Conservation (phyloP, 257 asterid genomes). For the Solanum etuberosum region DNA sequence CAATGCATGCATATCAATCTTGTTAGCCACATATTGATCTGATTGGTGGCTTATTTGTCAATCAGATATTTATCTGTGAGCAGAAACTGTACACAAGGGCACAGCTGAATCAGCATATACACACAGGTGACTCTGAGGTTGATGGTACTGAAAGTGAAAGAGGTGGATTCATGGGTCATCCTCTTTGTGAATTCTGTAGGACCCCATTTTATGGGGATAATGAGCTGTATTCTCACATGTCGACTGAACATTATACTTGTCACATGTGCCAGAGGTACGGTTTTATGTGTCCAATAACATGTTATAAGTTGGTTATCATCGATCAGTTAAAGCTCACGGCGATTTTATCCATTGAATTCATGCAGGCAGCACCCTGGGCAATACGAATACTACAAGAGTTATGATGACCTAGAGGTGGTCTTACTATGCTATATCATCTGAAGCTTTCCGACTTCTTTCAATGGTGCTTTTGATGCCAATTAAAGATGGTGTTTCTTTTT, state of each 20-base stretch:
- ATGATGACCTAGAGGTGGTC: slow-evolving; percentile 82
- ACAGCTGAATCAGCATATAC: slow-evolving; percentile 70
- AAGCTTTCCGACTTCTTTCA: background rate
- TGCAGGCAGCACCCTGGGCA: slow-evolving; percentile 97
- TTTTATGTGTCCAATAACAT: background rate
- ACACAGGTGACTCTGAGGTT: slow-evolving; percentile 87
- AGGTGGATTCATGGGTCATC: slow-evolving; percentile 96
- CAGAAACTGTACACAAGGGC: slow-evolving; percentile 82
- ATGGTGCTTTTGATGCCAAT: background rate
- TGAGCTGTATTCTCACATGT: slow-evolving; percentile 84
- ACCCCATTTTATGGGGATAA: slow-evolving; percentile 92
- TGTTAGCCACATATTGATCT: slow-evolving; percentile 1
- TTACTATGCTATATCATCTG: background rate
- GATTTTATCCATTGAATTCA: background rate
- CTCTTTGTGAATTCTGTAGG: slow-evolving; percentile 76
- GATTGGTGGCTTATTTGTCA: slow-evolving; percentile 6
- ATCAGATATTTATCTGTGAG: slow-evolving; percentile 88
- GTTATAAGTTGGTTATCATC: background rate
- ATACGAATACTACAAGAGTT: slow-evolving; percentile 78
- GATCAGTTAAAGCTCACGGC: background rate
- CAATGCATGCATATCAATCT: background rate
- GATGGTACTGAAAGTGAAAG: slow-evolving; percentile 98
- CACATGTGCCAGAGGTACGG: slow-evolving; percentile 87
- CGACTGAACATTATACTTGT: slow-evolving; percentile 91
- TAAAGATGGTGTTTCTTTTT: slow-evolving; percentile 4